A percentile compares a stretch with the other conserved stretches of the same genome.
Evolutionary conservation across 352 stramenopile genomes (phyloP).

Genomic region (Sclerospora graminicola): DNA sequence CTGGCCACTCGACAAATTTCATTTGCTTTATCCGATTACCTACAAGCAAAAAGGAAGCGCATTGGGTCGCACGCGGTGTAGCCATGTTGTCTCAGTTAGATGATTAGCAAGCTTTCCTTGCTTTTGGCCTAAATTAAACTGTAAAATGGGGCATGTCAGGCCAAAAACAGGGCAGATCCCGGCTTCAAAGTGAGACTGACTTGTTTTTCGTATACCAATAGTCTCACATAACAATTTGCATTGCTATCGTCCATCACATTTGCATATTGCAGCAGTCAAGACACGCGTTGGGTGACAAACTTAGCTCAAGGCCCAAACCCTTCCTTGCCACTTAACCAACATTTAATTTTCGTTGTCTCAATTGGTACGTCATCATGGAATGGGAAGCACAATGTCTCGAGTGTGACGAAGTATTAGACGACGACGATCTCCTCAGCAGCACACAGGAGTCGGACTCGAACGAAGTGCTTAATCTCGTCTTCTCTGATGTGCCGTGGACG

Average conservation of each 20-base stretch:
- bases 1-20: conserved; percentile 92
- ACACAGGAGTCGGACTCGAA: conserved; percentile 23
- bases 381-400: conserved; percentile 56
- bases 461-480: conserved; percentile 8
- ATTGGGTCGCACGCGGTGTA: conserved; percentile 90
- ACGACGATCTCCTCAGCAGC: conserved; percentile 41
- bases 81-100: conserved; percentile 89
- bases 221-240: not conserved
- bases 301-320: conserved; percentile 1
- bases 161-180: conserved; percentile 11
- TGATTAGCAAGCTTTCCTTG: conserved; percentile 29
- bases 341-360: conserved; percentile 2
- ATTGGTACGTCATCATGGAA: conserved; percentile 24
- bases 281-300: conserved; percentile 1
- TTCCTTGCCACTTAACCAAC: not conserved
- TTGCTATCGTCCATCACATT: conserved; percentile 26
- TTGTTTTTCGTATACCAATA: too few species aligned
- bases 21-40: conserved; percentile 89
- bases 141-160: not conserved
- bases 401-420: conserved; percentile 77
- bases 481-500: conserved; percentile 13
- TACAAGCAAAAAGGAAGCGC: conserved; percentile 58
- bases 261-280: conserved; percentile 9
- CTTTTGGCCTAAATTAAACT: too few species aligned
- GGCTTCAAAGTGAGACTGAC: not conserved